Evolutionary conservation across 345 rosid species (phyloP).

Genomic region (Pugionium dolabratum): DNA sequence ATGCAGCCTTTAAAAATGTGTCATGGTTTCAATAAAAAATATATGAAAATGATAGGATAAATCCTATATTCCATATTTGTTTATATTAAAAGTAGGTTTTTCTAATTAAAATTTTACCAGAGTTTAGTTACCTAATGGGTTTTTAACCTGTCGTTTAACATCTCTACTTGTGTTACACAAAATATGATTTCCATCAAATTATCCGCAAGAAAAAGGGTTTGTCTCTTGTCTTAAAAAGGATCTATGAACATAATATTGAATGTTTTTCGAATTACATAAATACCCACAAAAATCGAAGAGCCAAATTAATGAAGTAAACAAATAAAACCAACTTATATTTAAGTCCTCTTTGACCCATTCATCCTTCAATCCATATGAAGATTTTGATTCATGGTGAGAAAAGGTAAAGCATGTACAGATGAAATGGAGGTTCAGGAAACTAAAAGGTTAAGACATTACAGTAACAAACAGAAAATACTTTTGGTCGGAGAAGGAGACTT

Average conservation of each 20-base stretch:
- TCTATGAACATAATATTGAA: conserved; percentile 9
- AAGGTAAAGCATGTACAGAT: background rate
- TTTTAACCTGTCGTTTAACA: no score
- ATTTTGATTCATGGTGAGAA: background rate
- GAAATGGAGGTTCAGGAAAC: conserved; percentile 25
- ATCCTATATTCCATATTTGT: no score
- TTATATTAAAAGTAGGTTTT: no score
- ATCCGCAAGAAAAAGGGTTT: background rate
- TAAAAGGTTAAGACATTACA: conserved; percentile 47
- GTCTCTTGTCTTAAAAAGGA: background rate
- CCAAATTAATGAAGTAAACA: conserved; percentile 2
- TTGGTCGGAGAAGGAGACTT: conserved; percentile 65
- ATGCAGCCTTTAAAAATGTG: no score
- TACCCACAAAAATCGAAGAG: conserved; percentile 32
- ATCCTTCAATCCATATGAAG: background rate
- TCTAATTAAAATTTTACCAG: no score
- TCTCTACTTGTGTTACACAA: background rate
- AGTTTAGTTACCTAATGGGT: no score
- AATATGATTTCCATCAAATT: background rate
- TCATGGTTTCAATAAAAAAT: no score
- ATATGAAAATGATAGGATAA: no score
- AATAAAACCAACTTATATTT: conserved; percentile 7
- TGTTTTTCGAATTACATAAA: conserved; percentile 5
- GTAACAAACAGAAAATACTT: conserved; percentile 43
- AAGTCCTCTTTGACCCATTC: conserved; percentile 28